phyloP scores from a whole-genome alignment of 176 grass and related monocot genomes.

The Zea luxurians region DNA sequence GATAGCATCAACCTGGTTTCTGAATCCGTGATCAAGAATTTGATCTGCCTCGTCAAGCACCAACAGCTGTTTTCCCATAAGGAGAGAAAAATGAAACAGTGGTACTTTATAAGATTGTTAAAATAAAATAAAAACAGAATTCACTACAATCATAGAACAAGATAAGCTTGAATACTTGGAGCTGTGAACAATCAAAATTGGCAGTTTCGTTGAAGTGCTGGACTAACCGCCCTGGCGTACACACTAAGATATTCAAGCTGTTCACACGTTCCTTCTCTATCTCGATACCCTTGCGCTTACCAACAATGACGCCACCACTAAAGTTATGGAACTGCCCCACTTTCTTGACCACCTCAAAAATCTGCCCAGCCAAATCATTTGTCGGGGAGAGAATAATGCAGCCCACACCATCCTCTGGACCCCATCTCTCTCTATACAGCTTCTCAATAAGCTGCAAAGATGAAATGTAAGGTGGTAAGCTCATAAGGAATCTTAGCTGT shows the following conservation, averaged over 20 bases:
- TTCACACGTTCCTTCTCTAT: constrained; percentile 74
- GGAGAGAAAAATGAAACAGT: constrained; percentile 28
- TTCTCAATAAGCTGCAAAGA: constrained; percentile 72
- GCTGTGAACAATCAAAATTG: constrained; percentile 85
- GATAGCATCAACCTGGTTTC: constrained; percentile 63
- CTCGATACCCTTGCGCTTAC: constrained; percentile 68
- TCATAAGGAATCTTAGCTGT: background rate
- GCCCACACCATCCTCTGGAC: constrained; percentile 67
- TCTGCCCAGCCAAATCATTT: constrained; percentile 78
- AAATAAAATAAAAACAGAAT: background rate
- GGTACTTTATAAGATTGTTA: constrained; percentile 35
- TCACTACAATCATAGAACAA: constrained; percentile 17
- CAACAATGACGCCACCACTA: constrained; percentile 73
- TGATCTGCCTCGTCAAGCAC: constrained; percentile 97
- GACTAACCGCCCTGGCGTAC: constrained; percentile 86
- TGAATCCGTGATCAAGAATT: constrained; percentile 82
- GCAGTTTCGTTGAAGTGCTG: constrained; percentile 85
- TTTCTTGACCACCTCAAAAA: constrained; percentile 62
- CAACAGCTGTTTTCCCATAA: constrained; percentile 67
- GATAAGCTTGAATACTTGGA: constrained; percentile 62
- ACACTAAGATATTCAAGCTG: constrained; percentile 78
- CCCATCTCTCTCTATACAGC: constrained; percentile 77
- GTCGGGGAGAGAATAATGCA: constrained; percentile 84
- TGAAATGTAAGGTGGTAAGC: background rate
- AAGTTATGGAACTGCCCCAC: constrained; percentile 61